Evolutionary conservation across 2,329 filamentous ascomycete genomes (phyloP), one percentile per base, ranked within the genome.

Genomic region (Myriosclerotinia scirpicola): DNA sequence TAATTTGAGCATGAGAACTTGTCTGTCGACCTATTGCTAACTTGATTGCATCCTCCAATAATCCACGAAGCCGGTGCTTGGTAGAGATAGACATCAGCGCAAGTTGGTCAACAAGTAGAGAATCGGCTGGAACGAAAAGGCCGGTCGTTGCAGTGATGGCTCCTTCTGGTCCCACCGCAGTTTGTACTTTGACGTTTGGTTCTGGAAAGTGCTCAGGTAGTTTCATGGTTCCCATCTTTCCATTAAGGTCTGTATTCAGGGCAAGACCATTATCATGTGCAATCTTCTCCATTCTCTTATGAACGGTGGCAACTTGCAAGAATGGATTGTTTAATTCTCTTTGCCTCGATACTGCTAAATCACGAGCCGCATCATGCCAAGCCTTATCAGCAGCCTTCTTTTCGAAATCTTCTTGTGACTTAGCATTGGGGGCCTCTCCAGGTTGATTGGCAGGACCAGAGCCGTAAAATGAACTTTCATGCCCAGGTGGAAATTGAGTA

Each of bases 51-150:
- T 97, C 93, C 74, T 93, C 90, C 4, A 97, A 75, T 40, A 97
- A 79, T 15, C 87, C 86, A 64, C 91, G 84, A 48, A 97, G 73
- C 38, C 92, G 85, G 72, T 96, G 90, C 75, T 94, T 92, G 12
- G 92, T 88, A 22, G 91, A 91, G 66, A 97, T 84, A 7, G 92
- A 95, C 67, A 97, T 77, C 20, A 97, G 82, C 36, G 91, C 90
- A 54, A 97, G 80, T 71, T 97, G 90, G 69, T 97, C 93, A 17
- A 90, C 89, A 44, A 97, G 81, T 64, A 85, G 87, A 1, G 91
- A 87, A 54, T 93, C 90, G 46, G 90, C 87, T 0, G 95, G 85
- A 48, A 96, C 85, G 64, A 90, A 92, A 26, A 87, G 86, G 2
- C 88, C 88, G 17, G 82, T 83, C 1, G 88, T 88, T 53, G 85